Evolutionary conservation across 768 basidiomycete genomes (phyloP), one percentile per base, ranked within the genome.

Genomic region (Botryobasidium botryosum): DNA sequence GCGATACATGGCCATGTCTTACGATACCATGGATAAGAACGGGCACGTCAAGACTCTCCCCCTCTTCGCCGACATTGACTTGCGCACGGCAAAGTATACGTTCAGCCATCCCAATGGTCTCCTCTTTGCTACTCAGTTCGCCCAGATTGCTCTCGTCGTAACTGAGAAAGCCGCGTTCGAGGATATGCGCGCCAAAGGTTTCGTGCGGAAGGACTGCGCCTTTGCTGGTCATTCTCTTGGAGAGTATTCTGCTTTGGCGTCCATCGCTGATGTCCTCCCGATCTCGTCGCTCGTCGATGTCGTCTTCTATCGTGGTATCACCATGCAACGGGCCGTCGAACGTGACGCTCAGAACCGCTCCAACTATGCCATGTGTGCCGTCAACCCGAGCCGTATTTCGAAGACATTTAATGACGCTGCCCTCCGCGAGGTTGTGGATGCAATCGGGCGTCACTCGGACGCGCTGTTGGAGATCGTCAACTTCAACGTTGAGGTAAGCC

Each of bases 1-100:
- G 55, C 78, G 94, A n/a, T 99, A 99, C 65, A 97, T 97, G 87
- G 90, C 91, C 53, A 94, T 99, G 83, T 82, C 84, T 4, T 97
- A 96, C 66, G 91, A 96, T 58, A 79, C 88, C 0, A 81, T 86
- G 71, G 92, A 94, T 64, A 87, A 85, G 65, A 88, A 91, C 55
- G 92, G 92, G 46, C 79, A 82, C 56, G 75, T 96, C 61, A 91
- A 90, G 70, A 96, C 88, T 0, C 78, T 94, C 10, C 91, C 92
- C 37, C 75, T 99, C 43, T 99, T 97, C 61, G 72, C 82, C 38
- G 92, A 97, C 60, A 97, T 99, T 61, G 79, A 91, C 57, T 72
- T 79, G 41, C 87, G 91, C 52, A 92, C 88, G 0, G 87, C 85
- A 38, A 81, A 86, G 54, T 96, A 97, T 63, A 97, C 91, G n/a